These are phyloP conservation scores for Miscanthus lutarioriparius DNA, from an alignment of 176 grass and related monocot species.

Conservation along the genomic window DNA sequence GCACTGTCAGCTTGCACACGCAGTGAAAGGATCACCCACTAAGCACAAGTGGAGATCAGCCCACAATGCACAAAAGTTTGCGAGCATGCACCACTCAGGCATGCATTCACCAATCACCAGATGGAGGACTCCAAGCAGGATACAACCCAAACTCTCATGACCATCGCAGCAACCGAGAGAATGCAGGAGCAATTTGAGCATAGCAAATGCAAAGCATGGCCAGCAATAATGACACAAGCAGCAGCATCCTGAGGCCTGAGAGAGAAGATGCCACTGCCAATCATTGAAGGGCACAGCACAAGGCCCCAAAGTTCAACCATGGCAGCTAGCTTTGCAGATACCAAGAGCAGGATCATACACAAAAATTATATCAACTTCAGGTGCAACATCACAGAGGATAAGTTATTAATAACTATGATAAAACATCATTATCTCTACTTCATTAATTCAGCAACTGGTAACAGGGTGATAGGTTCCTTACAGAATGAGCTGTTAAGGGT, in stretches of 20 bases:
- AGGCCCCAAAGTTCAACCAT: slow-evolving; percentile 15
- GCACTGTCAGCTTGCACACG: slow-evolving; percentile 31
- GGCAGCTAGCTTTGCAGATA: slow-evolving; percentile 23
- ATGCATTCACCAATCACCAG: not conserved
- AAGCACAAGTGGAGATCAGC: slow-evolving; percentile 10
- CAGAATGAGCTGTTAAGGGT: slow-evolving; percentile 46
- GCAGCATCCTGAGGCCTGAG: not conserved
- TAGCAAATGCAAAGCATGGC: slow-evolving; percentile 28
- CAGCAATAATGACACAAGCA: slow-evolving; percentile 37
- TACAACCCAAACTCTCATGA: slow-evolving; percentile 30
- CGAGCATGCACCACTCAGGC: slow-evolving; percentile 29
- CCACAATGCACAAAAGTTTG: slow-evolving; percentile 33
- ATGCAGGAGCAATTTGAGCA: slow-evolving; percentile 30
- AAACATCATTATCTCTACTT: slow-evolving; percentile 33
- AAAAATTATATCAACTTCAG: slow-evolving; percentile 38
- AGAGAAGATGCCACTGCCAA: slow-evolving; percentile 29
- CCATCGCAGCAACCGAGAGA: slow-evolving; percentile 5
- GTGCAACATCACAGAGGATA: slow-evolving; percentile 8
- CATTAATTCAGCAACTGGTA: slow-evolving; percentile 23
- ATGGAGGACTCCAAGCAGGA: slow-evolving; percentile 18
- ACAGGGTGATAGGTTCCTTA: slow-evolving; percentile 21
- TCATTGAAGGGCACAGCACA: not conserved
- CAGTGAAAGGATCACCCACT: slow-evolving; percentile 37
- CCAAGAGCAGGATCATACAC: not conserved
- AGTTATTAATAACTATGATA: slow-evolving; percentile 32